phyloP scores from a whole-genome alignment of 2,329 filamentous ascomycete genomes.

The Diaporthe sp. region DNA sequence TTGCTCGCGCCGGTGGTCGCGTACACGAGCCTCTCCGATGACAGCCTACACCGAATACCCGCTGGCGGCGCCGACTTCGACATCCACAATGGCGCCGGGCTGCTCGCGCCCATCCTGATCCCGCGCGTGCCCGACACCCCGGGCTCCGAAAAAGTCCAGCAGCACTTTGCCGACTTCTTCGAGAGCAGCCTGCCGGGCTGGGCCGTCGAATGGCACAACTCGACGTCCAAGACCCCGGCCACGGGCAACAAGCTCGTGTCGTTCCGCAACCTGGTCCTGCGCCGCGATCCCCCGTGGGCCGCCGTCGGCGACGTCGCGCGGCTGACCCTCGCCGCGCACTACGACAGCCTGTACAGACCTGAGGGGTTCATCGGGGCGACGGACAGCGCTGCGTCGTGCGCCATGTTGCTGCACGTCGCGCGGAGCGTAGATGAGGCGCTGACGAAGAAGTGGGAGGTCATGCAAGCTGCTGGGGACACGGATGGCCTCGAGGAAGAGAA shows the following conservation, averaged over 20 bases:
- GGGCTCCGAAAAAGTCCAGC: constrained; percentile 74
- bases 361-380: constrained; percentile 86
- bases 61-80: constrained; percentile 76
- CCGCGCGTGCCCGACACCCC: constrained; percentile 82
- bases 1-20: constrained; percentile 37
- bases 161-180: constrained; percentile 83
- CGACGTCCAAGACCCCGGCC: constrained; percentile 76
- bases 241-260: constrained; percentile 74
- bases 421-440: constrained; percentile 78
- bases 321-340: constrained; percentile 86
- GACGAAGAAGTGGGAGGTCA: constrained; percentile 80
- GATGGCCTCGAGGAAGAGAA: constrained; percentile 73
- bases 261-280: constrained; percentile 83
- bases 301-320: constrained; percentile 77
- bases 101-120: constrained; percentile 82
- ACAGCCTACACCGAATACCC: constrained; percentile 61
- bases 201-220: constrained; percentile 81
- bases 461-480: constrained; percentile 68
- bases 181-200: constrained; percentile 75
- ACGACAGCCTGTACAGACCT: constrained; percentile 81
- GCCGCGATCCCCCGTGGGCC: constrained; percentile 83
- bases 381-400: constrained; percentile 87
- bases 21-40: constrained; percentile 47
- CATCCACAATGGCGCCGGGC: constrained; percentile 69
- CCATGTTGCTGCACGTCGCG: constrained; percentile 85